phyloP scores from a whole-genome alignment of 2,329 filamentous ascomycete genomes.

The Talaromyces marneffei region DNA sequence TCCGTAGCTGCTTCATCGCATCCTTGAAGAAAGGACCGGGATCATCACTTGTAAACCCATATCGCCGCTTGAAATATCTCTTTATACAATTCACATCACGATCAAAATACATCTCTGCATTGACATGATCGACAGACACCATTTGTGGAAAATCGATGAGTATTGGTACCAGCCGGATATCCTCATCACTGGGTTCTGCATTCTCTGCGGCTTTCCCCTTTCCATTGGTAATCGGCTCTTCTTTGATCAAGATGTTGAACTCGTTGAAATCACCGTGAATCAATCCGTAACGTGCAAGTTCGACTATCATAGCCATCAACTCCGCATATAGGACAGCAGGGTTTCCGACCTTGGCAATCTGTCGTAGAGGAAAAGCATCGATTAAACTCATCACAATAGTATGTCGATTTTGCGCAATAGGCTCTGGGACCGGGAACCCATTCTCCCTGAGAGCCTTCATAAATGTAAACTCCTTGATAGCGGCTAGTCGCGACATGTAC shows the following conservation, averaged over 20 bases:
- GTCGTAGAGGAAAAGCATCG: conserved; percentile 84
- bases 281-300: conserved; percentile 75
- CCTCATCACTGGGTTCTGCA: conserved; percentile 24
- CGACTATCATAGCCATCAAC: conserved; percentile 77
- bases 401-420: conserved; percentile 83
- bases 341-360: conserved; percentile 77
- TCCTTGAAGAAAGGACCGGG: conserved; percentile 81
- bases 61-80: conserved; percentile 82
- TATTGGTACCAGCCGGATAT: conserved; percentile 63
- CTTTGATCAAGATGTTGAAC: conserved; percentile 94
- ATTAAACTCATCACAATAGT: conserved; percentile 94
- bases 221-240: conserved; percentile 45
- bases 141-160: conserved; percentile 98
- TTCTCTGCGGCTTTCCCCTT: conserved; percentile 35
- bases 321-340: conserved; percentile 86
- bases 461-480: conserved; percentile 90
- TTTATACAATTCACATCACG: conserved; percentile 94
- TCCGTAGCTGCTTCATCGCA: conserved; percentile 64
- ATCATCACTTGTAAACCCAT: conserved; percentile 76
- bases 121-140: conserved; percentile 87
- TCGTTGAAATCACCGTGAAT: conserved; percentile 99
- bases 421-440: conserved; percentile 83
- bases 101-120: conserved; percentile 97
- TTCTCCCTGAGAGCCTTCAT: conserved; percentile 80
- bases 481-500: conserved; percentile 91